Evolutionary conservation across 257 asterid species (phyloP).

Genomic region (Solanum megistacrolobum): DNA sequence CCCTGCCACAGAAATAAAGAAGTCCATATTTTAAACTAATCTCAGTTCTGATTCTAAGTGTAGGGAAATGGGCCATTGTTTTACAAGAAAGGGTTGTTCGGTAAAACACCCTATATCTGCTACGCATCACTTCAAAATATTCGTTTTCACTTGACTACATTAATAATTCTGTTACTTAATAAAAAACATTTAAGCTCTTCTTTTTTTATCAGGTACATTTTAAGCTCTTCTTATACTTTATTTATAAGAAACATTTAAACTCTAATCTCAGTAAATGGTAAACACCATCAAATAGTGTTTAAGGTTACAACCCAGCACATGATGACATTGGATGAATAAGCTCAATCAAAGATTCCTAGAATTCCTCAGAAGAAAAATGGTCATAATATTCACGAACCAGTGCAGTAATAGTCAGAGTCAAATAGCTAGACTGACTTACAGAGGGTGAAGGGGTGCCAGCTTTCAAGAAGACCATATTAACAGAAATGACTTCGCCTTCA

Average conservation of each 20-base stretch:
- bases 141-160: neutral
- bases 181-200: neutral
- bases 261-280: neutral
- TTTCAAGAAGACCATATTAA: conserved; percentile 83
- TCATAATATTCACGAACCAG: neutral
- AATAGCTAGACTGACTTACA: conserved; percentile 16
- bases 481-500: conserved; percentile 90
- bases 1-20: conserved; percentile 43
- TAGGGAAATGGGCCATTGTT: neutral
- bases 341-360: neutral
- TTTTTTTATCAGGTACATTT: neutral
- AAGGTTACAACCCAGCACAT: neutral
- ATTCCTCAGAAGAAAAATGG: neutral
- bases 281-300: neutral
- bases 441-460: conserved; percentile 92
- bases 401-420: neutral
- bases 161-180: neutral
- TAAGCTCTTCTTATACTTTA: neutral
- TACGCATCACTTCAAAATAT: neutral
- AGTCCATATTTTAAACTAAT: neutral
- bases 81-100: neutral
- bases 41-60: neutral
- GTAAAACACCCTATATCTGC: neutral
- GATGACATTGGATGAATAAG: neutral
- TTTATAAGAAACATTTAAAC: neutral